phyloP scores from a whole-genome alignment of 352 stramenopile species.

The Discostella stelligera region DNA sequence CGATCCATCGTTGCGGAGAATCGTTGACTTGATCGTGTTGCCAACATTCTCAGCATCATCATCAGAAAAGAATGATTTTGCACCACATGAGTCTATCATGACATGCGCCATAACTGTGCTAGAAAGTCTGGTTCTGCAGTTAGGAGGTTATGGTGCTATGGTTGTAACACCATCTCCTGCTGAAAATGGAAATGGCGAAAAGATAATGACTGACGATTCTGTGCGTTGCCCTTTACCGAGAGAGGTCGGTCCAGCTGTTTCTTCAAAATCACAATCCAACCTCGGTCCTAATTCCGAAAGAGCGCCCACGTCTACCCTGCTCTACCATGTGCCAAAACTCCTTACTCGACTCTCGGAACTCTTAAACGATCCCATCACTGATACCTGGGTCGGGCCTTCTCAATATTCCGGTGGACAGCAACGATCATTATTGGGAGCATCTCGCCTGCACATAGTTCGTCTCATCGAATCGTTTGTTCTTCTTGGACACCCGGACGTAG shows the following conservation, averaged over 20 bases:
- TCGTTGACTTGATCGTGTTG: constrained; percentile 48
- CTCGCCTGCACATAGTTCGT: constrained; percentile 73
- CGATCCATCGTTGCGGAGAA: constrained; percentile 48
- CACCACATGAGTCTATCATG: constrained; percentile 58
- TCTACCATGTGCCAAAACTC: constrained; percentile 56
- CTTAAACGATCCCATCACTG: constrained; percentile 53
- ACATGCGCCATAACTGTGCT: constrained; percentile 78
- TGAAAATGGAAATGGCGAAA: neutral
- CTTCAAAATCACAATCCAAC: neutral
- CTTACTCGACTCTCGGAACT: constrained; percentile 52
- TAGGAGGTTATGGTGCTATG: constrained; percentile 79
- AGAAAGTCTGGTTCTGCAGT: constrained; percentile 77
- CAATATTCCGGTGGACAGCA: constrained; percentile 61
- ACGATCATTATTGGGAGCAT: constrained; percentile 67
- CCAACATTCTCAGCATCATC: neutral
- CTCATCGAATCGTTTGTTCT: constrained; percentile 80
- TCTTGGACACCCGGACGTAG: constrained; percentile 59
- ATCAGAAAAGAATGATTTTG: constrained; percentile 26
- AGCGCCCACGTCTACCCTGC: constrained; percentile 36
- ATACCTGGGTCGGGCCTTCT: constrained; percentile 56
- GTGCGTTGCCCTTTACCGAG: too few species aligned
- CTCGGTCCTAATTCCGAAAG: constrained; percentile 1
- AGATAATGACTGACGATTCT: neutral
- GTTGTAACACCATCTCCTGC: neutral
- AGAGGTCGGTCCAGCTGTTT: neutral